Evolutionary conservation across 768 basidiomycete species (phyloP).

Genomic region (Xerocomellus chrysenteron): DNA sequence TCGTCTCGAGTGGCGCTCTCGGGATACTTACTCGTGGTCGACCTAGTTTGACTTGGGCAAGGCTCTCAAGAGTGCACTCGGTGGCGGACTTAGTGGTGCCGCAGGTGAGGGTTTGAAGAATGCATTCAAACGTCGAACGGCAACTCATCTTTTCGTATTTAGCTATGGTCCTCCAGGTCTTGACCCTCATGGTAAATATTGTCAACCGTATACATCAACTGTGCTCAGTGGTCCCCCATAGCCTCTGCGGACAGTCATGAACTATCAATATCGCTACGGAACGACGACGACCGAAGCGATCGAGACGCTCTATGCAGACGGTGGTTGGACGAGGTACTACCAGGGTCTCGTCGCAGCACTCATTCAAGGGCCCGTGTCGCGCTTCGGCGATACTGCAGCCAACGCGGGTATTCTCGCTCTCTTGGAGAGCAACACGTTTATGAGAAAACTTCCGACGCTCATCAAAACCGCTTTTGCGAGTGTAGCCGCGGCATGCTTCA

Average conservation of each 20-base stretch:
- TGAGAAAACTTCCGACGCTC: constrained; percentile 58
- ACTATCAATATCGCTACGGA: constrained; percentile 93
- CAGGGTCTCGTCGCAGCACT: constrained; percentile 85
- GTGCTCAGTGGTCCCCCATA: constrained; percentile 23
- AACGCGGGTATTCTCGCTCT: constrained; percentile 91
- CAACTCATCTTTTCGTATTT: constrained; percentile 9
- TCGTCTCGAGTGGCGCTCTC: constrained; percentile 20
- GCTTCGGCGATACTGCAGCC: constrained; percentile 95
- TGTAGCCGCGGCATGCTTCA: constrained; percentile 75
- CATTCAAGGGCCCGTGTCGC: constrained; percentile 77
- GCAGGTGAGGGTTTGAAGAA: constrained; percentile 47
- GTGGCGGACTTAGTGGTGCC: constrained; percentile 89
- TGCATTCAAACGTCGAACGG: neutral
- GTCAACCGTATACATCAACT: neutral
- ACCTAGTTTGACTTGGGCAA: constrained; percentile 76
- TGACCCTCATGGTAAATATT: constrained; percentile 68
- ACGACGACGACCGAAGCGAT: constrained; percentile 66
- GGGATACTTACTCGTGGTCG: constrained; percentile 39
- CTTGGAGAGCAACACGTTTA: constrained; percentile 70
- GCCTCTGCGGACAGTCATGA: constrained; percentile 97
- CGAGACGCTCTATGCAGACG: constrained; percentile 69
- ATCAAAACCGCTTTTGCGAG: constrained; percentile 81
- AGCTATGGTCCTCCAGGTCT: constrained; percentile 95
- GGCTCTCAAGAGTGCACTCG: constrained; percentile 79
- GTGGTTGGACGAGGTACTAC: constrained; percentile 84